These are phyloP conservation scores for Crithidia mellificae DNA, from an alignment of 208 protist species.

Conservation along the genomic window DNA sequence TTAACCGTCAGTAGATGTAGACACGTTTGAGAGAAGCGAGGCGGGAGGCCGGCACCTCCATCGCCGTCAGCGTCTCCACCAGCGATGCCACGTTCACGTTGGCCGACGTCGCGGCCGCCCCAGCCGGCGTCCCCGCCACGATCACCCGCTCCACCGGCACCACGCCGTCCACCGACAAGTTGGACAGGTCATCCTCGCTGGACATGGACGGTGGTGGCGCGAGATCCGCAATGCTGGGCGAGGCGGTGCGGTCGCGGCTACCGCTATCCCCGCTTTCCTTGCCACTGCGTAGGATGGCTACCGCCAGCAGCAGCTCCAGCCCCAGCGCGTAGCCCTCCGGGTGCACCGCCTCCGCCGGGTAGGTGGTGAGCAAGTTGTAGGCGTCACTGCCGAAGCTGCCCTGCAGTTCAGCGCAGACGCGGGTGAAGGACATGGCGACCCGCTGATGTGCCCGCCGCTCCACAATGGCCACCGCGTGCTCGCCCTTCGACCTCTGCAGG, in stretches of 20 bases:
- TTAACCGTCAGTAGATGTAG: constrained; percentile 12
- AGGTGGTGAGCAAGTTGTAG: constrained; percentile 14
- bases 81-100: constrained; percentile 13
- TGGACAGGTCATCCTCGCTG: constrained; percentile 8
- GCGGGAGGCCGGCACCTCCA: constrained; percentile 12
- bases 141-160: not conserved
- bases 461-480: not conserved
- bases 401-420: constrained; percentile 40
- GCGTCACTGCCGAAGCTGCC: constrained; percentile 33
- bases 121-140: not conserved
- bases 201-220: not conserved
- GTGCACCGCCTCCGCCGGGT: not conserved
- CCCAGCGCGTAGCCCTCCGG: constrained; percentile 34
- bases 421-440: constrained; percentile 29
- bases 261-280: not conserved
- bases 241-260: not conserved
- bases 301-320: constrained; percentile 35
- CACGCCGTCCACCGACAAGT: not conserved
- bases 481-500: constrained; percentile 3
- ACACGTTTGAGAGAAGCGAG: constrained; percentile 26
- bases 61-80: constrained; percentile 20
- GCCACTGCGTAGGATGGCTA: constrained; percentile 23
- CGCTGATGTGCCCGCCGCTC: constrained; percentile 24
- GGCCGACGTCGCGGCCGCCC: not conserved
- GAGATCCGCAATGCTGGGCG: not conserved